phyloP scores from a whole-genome alignment of 176 grass and related monocot species.

The Aegilops sharonensis region DNA sequence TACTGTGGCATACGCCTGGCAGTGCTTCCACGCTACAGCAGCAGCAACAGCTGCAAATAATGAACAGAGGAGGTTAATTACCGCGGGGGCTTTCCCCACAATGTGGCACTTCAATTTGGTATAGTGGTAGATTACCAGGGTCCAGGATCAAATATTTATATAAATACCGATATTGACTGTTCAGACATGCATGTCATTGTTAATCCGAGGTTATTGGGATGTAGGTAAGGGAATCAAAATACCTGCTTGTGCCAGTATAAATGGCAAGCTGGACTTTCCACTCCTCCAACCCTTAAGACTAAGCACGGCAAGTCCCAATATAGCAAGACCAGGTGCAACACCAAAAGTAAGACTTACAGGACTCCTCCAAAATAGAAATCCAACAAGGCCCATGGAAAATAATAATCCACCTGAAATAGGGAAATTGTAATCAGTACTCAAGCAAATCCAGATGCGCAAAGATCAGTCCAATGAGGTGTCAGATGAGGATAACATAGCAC shows the following conservation, averaged over 20 bases:
- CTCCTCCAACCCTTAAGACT: conserved; percentile 92
- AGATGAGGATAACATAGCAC: conserved; percentile 16
- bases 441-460: background rate
- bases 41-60: conserved; percentile 72
- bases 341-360: conserved; percentile 59
- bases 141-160: background rate
- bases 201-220: conserved; percentile 2
- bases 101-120: background rate
- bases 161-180: background rate
- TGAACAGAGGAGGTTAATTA: conserved; percentile 15
- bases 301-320: conserved; percentile 64
- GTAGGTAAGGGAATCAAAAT: conserved; percentile 15
- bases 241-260: conserved; percentile 93
- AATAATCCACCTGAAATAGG: conserved; percentile 61
- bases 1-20: conserved; percentile 57
- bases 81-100: background rate
- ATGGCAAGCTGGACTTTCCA: conserved; percentile 78
- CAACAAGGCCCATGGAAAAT: conserved; percentile 69
- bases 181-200: background rate
- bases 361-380: conserved; percentile 84
- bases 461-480: background rate
- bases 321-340: conserved; percentile 71
- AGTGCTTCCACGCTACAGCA: conserved; percentile 68
- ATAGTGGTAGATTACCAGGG: background rate
- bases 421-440: conserved; percentile 9